Conservation (phyloP, 2,329 filamentous ascomycete genomes). For the Aurifilum marmelostoma region DNA sequence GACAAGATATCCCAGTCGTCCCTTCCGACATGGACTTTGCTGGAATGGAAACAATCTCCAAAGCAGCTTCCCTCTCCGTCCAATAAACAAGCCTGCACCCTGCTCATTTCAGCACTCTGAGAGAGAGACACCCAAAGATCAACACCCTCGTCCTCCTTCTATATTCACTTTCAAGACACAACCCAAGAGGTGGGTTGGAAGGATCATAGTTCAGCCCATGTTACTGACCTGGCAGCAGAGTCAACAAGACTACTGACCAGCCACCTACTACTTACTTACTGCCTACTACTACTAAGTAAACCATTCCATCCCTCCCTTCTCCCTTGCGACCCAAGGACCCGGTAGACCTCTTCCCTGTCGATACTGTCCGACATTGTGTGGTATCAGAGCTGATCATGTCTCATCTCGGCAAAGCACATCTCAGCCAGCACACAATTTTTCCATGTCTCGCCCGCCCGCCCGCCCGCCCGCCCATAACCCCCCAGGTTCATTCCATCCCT, state of each 20-base stretch:
- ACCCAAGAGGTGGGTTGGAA: too few species aligned
- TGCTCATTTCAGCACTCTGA: too few species aligned
- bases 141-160: too few species aligned
- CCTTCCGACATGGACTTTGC: conserved; percentile 15
- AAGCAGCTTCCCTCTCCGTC: too few species aligned
- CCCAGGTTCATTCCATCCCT: background rate
- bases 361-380: conserved; percentile 1
- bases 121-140: too few species aligned
- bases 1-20: conserved; percentile 12
- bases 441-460: background rate
- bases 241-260: background rate
- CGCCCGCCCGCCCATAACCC: background rate
- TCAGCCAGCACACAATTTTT: background rate
- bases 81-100: too few species aligned
- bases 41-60: background rate
- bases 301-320: background rate
- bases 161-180: too few species aligned
- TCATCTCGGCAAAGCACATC: conserved; percentile 16
- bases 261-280: background rate
- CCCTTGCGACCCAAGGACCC: conserved; percentile 7
- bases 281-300: background rate
- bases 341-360: conserved; percentile 21
- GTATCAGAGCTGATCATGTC: conserved; percentile 14
- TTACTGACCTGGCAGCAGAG: background rate
- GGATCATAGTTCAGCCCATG: too few species aligned